Conservation (phyloP, 495 filamentous ascomycete genomes). For the Penicillium cinerascens region DNA sequence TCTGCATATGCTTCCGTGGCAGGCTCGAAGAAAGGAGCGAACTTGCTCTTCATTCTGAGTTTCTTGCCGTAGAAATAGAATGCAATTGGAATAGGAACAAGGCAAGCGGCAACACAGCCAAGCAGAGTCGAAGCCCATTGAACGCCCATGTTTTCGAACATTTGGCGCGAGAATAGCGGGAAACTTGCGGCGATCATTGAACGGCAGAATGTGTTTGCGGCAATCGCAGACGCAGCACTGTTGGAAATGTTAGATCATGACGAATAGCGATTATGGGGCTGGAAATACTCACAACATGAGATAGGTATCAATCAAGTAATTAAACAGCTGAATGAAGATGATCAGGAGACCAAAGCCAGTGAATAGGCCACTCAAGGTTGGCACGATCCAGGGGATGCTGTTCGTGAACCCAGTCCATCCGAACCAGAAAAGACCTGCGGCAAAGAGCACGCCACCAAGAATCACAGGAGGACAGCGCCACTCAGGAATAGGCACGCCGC, state of each 20-base stretch:
- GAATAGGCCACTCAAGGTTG: slow-evolving; percentile 66
- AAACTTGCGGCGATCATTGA: slow-evolving; percentile 72
- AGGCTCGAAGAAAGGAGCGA: slow-evolving; percentile 53
- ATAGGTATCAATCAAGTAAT: slow-evolving; percentile 86
- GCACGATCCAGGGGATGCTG: slow-evolving; percentile 78
- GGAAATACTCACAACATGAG: slow-evolving; percentile 70
- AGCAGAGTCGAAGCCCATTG: slow-evolving; percentile 75
- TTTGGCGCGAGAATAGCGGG: slow-evolving; percentile 75
- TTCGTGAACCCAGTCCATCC: slow-evolving; percentile 70
- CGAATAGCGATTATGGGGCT: neutral
- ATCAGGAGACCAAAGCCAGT: slow-evolving; percentile 64
- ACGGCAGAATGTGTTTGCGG: slow-evolving; percentile 84
- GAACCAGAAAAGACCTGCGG: slow-evolving; percentile 81
- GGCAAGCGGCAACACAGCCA: slow-evolving; percentile 62
- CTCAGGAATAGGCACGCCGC: slow-evolving; percentile 72
- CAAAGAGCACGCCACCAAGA: slow-evolving; percentile 68
- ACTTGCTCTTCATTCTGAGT: slow-evolving; percentile 36
- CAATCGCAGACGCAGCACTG: slow-evolving; percentile 77
- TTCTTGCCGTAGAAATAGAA: slow-evolving; percentile 38
- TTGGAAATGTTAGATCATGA: neutral
- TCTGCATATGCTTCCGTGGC: slow-evolving; percentile 15
- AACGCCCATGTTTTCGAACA: slow-evolving; percentile 75
- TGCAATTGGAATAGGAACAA: slow-evolving; percentile 67
- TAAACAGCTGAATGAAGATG: slow-evolving; percentile 82
- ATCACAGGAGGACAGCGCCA: slow-evolving; percentile 83